Percentiles rank a stretch among this genome's conserved stretches.
These are phyloP conservation scores for Lodderomyces jiufengensis DNA, from an alignment of 1,139 yeast genomes.

Conservation along the genomic window DNA sequence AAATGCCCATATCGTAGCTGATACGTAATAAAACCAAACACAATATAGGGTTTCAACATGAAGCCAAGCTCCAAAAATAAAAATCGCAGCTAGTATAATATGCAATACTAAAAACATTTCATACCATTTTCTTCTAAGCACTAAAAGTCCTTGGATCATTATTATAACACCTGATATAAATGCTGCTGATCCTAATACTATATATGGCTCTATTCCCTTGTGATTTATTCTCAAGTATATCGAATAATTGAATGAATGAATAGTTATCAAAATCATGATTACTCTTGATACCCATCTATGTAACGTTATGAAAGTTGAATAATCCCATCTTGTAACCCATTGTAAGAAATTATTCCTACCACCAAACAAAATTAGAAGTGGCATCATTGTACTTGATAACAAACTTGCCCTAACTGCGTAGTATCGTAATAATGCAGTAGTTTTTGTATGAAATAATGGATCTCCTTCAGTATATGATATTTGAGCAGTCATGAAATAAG, in stretches of 20 bases:
- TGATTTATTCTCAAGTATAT: constrained; percentile 11
- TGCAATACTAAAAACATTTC: constrained; percentile 43
- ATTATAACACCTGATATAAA: constrained; percentile 32
- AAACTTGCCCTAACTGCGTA: constrained; percentile 58
- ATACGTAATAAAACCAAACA: constrained; percentile 36
- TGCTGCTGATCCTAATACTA: constrained; percentile 32
- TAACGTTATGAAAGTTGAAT: constrained; percentile 52
- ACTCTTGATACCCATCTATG: constrained; percentile 61
- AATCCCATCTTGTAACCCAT: constrained; percentile 57
- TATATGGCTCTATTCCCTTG: constrained; percentile 13
- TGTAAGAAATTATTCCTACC: constrained; percentile 61
- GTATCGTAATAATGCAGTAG: constrained; percentile 34
- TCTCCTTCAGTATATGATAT: constrained; percentile 26
- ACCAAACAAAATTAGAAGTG: constrained; percentile 52
- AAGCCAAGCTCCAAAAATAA: constrained; percentile 40
- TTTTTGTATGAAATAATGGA: constrained; percentile 24
- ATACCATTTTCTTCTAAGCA: constrained; percentile 40
- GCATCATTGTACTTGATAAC: constrained; percentile 49
- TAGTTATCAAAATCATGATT: constrained; percentile 32
- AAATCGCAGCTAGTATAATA: constrained; percentile 40
- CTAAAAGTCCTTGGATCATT: constrained; percentile 39
- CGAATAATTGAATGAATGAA: constrained; percentile 39
- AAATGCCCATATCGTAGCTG: constrained; percentile 41
- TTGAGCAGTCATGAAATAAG: constrained; percentile 29
- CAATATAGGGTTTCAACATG: constrained; percentile 43